Evolutionary conservation across 192 early-diverging fungal species (phyloP).

Genomic region (Backusella parvicylindrica): DNA sequence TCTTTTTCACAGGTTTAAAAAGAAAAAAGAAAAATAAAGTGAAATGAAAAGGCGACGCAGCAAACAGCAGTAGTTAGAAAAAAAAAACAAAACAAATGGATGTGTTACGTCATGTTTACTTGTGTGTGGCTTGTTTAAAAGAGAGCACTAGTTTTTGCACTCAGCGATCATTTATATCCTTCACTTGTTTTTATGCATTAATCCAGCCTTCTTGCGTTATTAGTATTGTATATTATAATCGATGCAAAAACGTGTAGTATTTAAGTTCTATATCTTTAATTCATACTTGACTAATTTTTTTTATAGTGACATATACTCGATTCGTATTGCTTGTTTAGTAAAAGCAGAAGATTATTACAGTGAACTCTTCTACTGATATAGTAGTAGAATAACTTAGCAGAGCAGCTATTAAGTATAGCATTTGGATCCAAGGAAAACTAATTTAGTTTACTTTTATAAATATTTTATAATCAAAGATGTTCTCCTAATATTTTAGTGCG

Average conservation of each 20-base stretch:
- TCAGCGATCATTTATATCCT: background rate
- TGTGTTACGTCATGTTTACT: background rate
- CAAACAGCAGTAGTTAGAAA: background rate
- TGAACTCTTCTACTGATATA: too few relatives aligned
- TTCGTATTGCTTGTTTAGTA: too few relatives aligned
- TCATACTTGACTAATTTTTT: too few relatives aligned
- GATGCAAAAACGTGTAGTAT: too few relatives aligned
- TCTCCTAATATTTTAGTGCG: background rate
- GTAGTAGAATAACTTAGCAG: too few relatives aligned
- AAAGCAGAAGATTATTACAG: too few relatives aligned
- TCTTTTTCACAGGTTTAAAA: slow-evolving; percentile 14
- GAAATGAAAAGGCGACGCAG: background rate
- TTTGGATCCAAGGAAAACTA: too few relatives aligned
- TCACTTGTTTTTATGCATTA: background rate
- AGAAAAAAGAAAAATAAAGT: background rate
- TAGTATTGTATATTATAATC: background rate
- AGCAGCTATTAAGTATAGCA: too few relatives aligned
- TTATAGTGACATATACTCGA: too few relatives aligned
- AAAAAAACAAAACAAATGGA: background rate
- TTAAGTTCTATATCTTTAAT: too few relatives aligned
- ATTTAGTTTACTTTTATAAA: background rate
- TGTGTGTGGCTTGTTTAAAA: background rate
- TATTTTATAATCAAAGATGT: background rate
- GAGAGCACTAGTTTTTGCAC: background rate
- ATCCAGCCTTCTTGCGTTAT: background rate